Conservation (phyloP, 768 basidiomycete species). For the Strobilomyces dryophilus region DNA sequence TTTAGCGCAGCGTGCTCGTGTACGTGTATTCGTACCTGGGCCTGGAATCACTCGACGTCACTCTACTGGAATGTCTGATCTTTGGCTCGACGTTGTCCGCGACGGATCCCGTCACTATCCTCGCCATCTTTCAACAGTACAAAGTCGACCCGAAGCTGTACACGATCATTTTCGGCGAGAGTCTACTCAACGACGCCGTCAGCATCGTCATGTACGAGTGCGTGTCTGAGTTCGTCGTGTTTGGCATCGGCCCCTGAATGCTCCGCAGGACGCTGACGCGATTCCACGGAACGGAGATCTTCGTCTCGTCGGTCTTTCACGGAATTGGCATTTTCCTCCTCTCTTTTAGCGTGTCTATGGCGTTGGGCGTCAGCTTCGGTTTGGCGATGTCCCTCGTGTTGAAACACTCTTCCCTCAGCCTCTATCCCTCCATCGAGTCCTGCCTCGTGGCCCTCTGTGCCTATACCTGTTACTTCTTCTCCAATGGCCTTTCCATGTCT, state of each 20-base stretch:
- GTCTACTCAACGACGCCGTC: conserved; percentile 95
- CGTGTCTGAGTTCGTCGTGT: conserved; percentile 35
- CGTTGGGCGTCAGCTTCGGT: conserved; percentile 88
- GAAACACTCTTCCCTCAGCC: conserved; percentile 86
- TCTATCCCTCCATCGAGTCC: conserved; percentile 94
- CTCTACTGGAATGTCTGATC: conserved; percentile 87
- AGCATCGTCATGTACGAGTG: conserved; percentile 99
- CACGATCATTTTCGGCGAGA: conserved; percentile 96
- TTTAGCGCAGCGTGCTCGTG: conserved; percentile 75
- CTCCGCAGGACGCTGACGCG: conserved; percentile 74
- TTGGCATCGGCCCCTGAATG: neutral
- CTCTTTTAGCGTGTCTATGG: conserved; percentile 93
- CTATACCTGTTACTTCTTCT: conserved; percentile 98
- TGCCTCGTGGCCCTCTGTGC: conserved; percentile 93
- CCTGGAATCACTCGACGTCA: conserved; percentile 81
- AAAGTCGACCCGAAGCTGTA: conserved; percentile 99
- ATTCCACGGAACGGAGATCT: conserved; percentile 88
- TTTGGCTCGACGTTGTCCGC: conserved; percentile 97
- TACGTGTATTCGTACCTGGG: conserved; percentile 94
- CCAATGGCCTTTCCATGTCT: conserved; percentile 91
- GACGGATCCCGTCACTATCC: conserved; percentile 96
- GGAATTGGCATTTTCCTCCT: conserved; percentile 97
- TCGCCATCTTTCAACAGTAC: conserved; percentile 97
- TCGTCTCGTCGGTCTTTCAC: conserved; percentile 84
- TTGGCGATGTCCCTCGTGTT: conserved; percentile 87